These are phyloP conservation scores for Talaromyces sp. DNA, from an alignment of 2,329 filamentous ascomycete genomes.

Conservation along the genomic window DNA sequence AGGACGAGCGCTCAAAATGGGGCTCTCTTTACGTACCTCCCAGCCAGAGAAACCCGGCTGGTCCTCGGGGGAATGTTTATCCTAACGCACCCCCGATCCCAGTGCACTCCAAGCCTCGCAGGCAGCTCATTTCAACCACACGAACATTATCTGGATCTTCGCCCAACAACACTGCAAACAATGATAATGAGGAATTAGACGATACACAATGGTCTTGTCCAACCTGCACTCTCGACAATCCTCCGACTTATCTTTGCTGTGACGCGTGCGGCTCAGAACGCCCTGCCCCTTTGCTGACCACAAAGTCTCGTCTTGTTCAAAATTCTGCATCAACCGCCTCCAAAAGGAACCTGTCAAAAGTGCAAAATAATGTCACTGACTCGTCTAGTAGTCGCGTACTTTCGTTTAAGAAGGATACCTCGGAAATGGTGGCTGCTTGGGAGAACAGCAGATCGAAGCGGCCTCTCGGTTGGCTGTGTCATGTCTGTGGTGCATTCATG, in stretches of 20 bases:
- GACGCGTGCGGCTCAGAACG: slow-evolving; percentile 56
- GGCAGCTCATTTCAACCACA: neutral
- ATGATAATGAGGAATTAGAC: slow-evolving; percentile 27
- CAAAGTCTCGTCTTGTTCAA: slow-evolving; percentile 12
- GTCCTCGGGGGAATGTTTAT: slow-evolving; percentile 35
- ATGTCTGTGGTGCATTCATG: slow-evolving; percentile 56
- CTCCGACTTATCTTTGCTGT: slow-evolving; percentile 54
- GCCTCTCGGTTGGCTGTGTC: slow-evolving; percentile 56
- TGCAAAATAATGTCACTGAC: slow-evolving; percentile 4
- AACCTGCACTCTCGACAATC: slow-evolving; percentile 59
- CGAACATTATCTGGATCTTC: neutral
- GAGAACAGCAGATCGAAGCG: slow-evolving; percentile 40
- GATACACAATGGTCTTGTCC: slow-evolving; percentile 52
- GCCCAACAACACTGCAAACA: slow-evolving; percentile 15
- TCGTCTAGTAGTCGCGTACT: slow-evolving; percentile 13
- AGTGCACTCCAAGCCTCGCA: slow-evolving; percentile 14
- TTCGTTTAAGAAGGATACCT: slow-evolving; percentile 22
- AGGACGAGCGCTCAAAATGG: slow-evolving; percentile 62
- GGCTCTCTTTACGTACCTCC: slow-evolving; percentile 52
- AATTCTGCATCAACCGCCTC: neutral
- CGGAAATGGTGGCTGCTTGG: slow-evolving; percentile 32
- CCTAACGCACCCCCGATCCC: slow-evolving; percentile 29
- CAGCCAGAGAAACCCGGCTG: slow-evolving; percentile 49
- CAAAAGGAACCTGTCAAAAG: neutral
- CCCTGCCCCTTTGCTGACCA: slow-evolving; percentile 36